A percentile compares a stretch with the other conserved stretches of the same genome.
phyloP scores from a whole-genome alignment of 2,329 filamentous ascomycete genomes.

The Ophiosphaerella korrae region DNA sequence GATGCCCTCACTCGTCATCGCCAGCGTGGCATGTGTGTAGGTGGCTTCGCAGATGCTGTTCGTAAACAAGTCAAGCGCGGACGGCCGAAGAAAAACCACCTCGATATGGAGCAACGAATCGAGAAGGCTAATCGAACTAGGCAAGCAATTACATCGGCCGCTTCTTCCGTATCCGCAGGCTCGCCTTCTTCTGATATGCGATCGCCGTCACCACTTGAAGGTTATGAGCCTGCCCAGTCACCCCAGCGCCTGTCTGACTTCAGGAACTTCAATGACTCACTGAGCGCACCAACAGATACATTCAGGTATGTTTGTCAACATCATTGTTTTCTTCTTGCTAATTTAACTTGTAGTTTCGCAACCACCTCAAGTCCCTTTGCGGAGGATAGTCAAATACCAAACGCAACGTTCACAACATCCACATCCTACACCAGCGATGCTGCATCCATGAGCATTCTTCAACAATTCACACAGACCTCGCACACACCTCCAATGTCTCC shows the following conservation, averaged over 20 bases:
- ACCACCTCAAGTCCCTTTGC: conserved; percentile 36
- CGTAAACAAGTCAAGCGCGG: conserved; percentile 71
- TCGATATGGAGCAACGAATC: conserved; percentile 62
- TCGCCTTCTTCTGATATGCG: conserved; percentile 40
- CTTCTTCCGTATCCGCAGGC: conserved; percentile 41
- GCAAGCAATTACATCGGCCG: conserved; percentile 38
- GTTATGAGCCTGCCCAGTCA: conserved; percentile 28
- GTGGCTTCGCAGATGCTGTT: conserved; percentile 83
- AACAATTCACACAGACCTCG: conserved; percentile 41
- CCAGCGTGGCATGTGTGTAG: conserved; percentile 95
- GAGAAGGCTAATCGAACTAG: conserved; percentile 63
- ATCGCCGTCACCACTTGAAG: conserved; percentile 35
- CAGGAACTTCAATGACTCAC: conserved; percentile 34
- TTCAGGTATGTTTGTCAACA: conserved; percentile 33
- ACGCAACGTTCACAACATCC: conserved; percentile 35
- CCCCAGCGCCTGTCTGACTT: conserved; percentile 28
- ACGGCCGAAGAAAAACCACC: conserved; percentile 66
- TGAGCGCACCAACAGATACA: conserved; percentile 37
- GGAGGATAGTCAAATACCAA: conserved; percentile 24
- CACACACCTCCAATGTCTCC: conserved; percentile 48
- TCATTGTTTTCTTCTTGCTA: conserved; percentile 10
- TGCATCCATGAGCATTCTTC: conserved; percentile 41
- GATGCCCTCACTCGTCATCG: conserved; percentile 93
- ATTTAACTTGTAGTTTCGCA: conserved; percentile 34
- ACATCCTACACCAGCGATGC: conserved; percentile 36